These are phyloP conservation scores for Termitomyces sp. DNA, from an alignment of 1,284 basidiomycete species.

Conservation along the genomic window DNA sequence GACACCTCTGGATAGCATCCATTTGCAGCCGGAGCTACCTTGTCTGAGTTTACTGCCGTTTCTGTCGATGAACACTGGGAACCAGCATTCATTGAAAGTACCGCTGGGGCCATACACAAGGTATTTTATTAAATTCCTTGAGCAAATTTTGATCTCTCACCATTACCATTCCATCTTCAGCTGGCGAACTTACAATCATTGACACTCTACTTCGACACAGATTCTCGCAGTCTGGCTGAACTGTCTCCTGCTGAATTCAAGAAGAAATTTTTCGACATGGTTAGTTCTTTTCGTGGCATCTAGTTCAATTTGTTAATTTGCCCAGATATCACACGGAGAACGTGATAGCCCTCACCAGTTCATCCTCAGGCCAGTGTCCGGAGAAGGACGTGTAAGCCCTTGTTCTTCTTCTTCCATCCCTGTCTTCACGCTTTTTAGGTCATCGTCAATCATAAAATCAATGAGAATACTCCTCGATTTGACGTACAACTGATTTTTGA, in stretches of 20 bases:
- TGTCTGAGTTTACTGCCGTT: conserved; percentile 91
- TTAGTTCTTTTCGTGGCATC: conserved; percentile 25
- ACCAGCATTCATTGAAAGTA: conserved; percentile 93
- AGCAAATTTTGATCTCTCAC: background rate
- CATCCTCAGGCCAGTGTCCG: conserved; percentile 93
- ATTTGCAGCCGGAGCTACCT: conserved; percentile 89
- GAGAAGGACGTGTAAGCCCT: conserved; percentile 78
- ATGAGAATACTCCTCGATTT: conserved; percentile 75
- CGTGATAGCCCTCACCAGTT: conserved; percentile 78
- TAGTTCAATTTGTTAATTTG: conserved; percentile 1
- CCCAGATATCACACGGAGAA: conserved; percentile 62
- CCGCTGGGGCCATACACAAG: conserved; percentile 88
- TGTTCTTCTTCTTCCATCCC: background rate
- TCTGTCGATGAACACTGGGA: conserved; percentile 92
- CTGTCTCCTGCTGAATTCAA: conserved; percentile 66
- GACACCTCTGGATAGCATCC: conserved; percentile 61
- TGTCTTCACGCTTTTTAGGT: conserved; percentile 41
- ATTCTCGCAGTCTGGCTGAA: conserved; percentile 79
- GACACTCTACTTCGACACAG: conserved; percentile 95
- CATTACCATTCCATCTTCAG: conserved; percentile 33
- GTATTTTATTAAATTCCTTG: conserved; percentile 29
- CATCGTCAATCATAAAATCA: conserved; percentile 77
- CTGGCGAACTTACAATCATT: conserved; percentile 86
- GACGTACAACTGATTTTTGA: conserved; percentile 91
- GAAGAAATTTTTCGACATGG: conserved; percentile 75